Evolutionary conservation across 352 stramenopile species (phyloP).

Genomic region (Pythium volutum): DNA sequence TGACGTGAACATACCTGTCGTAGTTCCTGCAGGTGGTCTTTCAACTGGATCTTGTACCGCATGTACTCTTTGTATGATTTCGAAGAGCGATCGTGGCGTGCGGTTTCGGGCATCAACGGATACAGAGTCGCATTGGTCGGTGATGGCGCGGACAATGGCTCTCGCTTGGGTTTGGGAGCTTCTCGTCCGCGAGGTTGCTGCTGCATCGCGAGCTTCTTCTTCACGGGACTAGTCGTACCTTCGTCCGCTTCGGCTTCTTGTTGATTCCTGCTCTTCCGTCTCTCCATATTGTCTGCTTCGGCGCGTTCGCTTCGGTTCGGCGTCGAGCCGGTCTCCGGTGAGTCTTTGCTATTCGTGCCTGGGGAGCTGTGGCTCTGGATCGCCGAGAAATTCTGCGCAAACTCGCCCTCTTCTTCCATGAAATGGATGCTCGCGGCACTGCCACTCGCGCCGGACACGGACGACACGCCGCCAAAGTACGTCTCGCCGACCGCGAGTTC

Average conservation of each 20-base stretch:
- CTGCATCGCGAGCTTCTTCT: constrained; percentile 29
- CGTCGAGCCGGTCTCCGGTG: constrained; percentile 22
- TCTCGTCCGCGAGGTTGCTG: neutral
- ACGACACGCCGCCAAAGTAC: constrained; percentile 73
- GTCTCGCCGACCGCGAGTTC: constrained; percentile 32
- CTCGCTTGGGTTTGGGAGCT: neutral
- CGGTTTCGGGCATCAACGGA: constrained; percentile 38
- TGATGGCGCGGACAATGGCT: neutral
- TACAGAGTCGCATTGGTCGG: constrained; percentile 31
- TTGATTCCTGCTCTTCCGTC: constrained; percentile 28
- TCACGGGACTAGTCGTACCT: constrained; percentile 27
- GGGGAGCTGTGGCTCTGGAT: constrained; percentile 36
- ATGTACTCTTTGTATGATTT: constrained; percentile 50
- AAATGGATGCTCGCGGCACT: constrained; percentile 56
- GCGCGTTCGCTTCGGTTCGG: constrained; percentile 1
- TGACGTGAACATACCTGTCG: constrained; percentile 28
- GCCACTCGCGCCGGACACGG: constrained; percentile 54
- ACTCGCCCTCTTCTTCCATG: constrained; percentile 46
- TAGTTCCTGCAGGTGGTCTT: constrained; percentile 63
- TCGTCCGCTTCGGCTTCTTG: constrained; percentile 12
- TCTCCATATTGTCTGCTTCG: neutral
- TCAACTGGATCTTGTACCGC: constrained; percentile 69
- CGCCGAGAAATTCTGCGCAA: constrained; percentile 45
- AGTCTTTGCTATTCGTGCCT: constrained; percentile 24
- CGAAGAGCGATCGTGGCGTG: constrained; percentile 6